Conservation (phyloP, 78 protist species). For the Pigoraptor vietnamica region DNA sequence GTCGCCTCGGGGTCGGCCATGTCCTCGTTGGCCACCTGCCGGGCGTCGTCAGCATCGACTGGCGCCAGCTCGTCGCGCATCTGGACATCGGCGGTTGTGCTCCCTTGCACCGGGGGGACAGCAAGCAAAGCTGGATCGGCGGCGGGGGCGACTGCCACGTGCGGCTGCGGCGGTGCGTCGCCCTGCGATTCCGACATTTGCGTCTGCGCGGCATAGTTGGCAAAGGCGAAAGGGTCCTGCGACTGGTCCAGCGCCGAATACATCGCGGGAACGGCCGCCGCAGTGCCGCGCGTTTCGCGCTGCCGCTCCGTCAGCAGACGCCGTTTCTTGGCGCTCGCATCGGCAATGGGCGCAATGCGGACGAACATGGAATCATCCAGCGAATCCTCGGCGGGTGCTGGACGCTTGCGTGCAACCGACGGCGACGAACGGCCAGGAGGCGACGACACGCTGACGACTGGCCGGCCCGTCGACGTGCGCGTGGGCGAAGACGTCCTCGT, state of each 20-base stretch:
- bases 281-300: background rate
- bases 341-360: background rate
- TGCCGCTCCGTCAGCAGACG: background rate
- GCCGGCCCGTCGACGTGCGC: no score
- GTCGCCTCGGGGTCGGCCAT: no score
- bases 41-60: no score
- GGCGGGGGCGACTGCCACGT: background rate
- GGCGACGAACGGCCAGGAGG: background rate
- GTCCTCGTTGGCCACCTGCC: no score
- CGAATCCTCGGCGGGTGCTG: background rate
- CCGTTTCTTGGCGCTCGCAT: background rate
- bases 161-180: background rate
- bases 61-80: no score
- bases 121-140: background rate
- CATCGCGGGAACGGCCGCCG: background rate
- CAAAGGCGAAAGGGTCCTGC: background rate
- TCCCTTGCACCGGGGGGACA: no score
- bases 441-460: no score
- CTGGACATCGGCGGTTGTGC: no score
- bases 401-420: background rate
- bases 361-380: background rate
- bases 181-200: background rate
- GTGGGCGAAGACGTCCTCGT: background rate
- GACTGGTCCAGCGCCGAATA: background rate
- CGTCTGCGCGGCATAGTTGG: background rate